Evolutionary conservation across 2,329 filamentous ascomycete species (phyloP).

Genomic region (Neobulgaria alba): DNA sequence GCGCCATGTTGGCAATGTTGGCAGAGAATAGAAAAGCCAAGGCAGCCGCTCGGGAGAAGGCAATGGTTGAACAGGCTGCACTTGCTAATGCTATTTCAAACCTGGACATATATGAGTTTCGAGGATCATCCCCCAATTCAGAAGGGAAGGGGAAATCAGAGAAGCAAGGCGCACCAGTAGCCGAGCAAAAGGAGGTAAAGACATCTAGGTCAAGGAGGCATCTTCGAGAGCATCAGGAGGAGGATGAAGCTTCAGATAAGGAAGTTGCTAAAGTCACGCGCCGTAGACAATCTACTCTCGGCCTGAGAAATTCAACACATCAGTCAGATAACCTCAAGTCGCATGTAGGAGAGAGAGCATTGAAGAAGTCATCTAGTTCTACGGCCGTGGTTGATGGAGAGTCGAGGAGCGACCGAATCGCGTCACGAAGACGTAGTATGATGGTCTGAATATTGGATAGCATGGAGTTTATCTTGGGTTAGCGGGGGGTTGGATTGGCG

Average conservation of each 20-base stretch:
- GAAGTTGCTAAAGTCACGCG: slow-evolving; percentile 15
- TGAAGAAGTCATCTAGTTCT: slow-evolving; percentile 16
- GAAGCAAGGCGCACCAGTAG: too few relatives aligned
- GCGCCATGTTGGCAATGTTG: slow-evolving; percentile 25
- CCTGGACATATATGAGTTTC: slow-evolving; percentile 26
- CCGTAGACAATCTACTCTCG: slow-evolving; percentile 25
- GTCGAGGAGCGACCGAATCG: slow-evolving; percentile 24
- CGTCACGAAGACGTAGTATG: slow-evolving; percentile 28
- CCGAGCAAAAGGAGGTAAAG: too few relatives aligned
- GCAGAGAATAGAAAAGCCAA: slow-evolving; percentile 23
- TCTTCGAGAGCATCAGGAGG: slow-evolving; percentile 9
- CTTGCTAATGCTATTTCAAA: slow-evolving; percentile 17
- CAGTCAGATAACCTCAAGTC: slow-evolving; percentile 9
- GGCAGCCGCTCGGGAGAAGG: slow-evolving; percentile 20
- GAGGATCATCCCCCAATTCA: slow-evolving; percentile 14
- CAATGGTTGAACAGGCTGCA: slow-evolving; percentile 8
- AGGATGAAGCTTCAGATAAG: slow-evolving; percentile 21
- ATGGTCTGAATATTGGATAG: slow-evolving; percentile 27
- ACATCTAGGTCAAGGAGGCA: slow-evolving; percentile 22
- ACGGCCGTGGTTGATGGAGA: slow-evolving; percentile 11
- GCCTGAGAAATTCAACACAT: slow-evolving; percentile 11
- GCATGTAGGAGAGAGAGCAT: slow-evolving; percentile 12
- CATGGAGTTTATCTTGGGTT: slow-evolving; percentile 3
- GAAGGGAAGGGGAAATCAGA: slow-evolving; percentile 8
- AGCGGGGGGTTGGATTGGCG: slow-evolving; percentile 17